These are phyloP conservation scores for barrel medic (Medicago truncatula) DNA, from an alignment of 306 rosid species.

Conservation along the genomic window MtrunA17r5.0-ANR NC_053049.1:23575501-23576000, in stretches of 20 bases:
- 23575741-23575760: background rate
- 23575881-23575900: no score
- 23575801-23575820: no score
- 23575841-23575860: no score
- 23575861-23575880: no score
- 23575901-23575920: no score
- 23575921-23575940: no score
- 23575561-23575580: constrained; percentile 46
- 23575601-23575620: constrained; percentile 89
- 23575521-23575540: constrained; percentile 55
- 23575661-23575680: constrained; percentile 84
- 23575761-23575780: background rate
- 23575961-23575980: no score
- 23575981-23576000: no score
- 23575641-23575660: constrained; percentile 92
- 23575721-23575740: background rate
- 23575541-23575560: constrained; percentile 60
- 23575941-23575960: no score
- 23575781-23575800: background rate
- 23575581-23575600: constrained; percentile 73
- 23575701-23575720: no score
- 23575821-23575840: no score
- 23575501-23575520: constrained; percentile 54
- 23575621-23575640: constrained; percentile 89
- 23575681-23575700: constrained; percentile 62